A percentile compares a stretch with the other conserved stretches of the same genome.
phyloP scores from a whole-genome alignment of 805 yeast species.

The Saturnispora dispora region DNA sequence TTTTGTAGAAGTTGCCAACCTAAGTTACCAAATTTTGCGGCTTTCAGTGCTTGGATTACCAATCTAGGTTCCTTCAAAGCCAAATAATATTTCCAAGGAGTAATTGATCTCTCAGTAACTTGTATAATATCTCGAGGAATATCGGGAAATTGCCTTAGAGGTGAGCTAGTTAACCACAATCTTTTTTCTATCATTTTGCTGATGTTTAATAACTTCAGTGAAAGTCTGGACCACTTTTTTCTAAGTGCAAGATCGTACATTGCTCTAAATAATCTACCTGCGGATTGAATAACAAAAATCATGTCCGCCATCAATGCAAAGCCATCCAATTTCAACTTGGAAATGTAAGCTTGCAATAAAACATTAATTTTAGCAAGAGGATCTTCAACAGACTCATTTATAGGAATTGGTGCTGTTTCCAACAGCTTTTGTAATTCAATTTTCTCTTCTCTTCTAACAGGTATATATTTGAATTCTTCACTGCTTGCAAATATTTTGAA shows the following conservation, averaged over 20 bases:
- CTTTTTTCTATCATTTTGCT: conserved; percentile 75
- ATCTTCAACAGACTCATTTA: conserved; percentile 61
- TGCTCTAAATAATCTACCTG: conserved; percentile 81
- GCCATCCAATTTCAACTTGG: conserved; percentile 68
- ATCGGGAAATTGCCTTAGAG: conserved; percentile 72
- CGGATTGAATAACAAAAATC: conserved; percentile 88
- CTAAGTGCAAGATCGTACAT: conserved; percentile 66
- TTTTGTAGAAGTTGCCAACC: conserved; percentile 52
- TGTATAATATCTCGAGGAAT: conserved; percentile 64
- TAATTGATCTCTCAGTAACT: conserved; percentile 67
- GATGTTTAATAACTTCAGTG: conserved; percentile 49
- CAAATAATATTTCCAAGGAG: conserved; percentile 78
- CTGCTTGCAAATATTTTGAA: conserved; percentile 71
- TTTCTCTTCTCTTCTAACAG: conserved; percentile 81
- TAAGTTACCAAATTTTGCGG: conserved; percentile 53
- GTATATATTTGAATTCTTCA: conserved; percentile 75
- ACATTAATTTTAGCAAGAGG: conserved; percentile 72
- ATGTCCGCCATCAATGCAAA: conserved; percentile 89
- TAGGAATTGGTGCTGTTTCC: conserved; percentile 78
- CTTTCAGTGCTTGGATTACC: conserved; percentile 71
- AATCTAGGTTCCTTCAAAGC: conserved; percentile 56
- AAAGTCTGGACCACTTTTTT: conserved; percentile 61
- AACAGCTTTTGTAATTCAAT: conserved; percentile 58
- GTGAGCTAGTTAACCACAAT: conserved; percentile 79
- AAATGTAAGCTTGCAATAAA: conserved; percentile 79